Percentiles rank a stretch among this genome's conserved stretches.
Evolutionary conservation across 164 flowering plant genomes (phyloP).

Genomic region (Echeveria elegans): DNA sequence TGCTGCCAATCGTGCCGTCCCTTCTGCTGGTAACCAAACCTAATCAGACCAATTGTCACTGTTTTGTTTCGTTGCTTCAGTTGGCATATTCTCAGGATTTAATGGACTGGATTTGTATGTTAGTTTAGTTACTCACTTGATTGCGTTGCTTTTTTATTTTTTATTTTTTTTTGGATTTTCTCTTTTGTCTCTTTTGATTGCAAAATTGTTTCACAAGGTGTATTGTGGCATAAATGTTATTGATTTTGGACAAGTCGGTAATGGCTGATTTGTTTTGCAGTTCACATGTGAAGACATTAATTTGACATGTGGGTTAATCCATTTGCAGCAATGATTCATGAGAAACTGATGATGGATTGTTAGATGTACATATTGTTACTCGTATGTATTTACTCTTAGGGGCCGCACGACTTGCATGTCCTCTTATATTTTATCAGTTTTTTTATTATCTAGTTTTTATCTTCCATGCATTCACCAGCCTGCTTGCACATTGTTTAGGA

Average conservation of each 20-base stretch:
- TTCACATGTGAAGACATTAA: neutral
- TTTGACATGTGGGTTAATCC: neutral
- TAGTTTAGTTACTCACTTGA: too few relatives aligned
- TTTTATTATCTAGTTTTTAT: neutral
- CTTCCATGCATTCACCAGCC: neutral
- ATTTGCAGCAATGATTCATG: neutral
- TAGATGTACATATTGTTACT: neutral
- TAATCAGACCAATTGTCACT: neutral
- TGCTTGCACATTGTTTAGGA: conserved; percentile 26
- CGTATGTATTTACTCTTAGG: neutral
- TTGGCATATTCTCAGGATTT: neutral
- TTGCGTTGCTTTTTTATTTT: too few relatives aligned
- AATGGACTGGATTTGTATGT: neutral
- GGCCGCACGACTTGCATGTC: neutral
- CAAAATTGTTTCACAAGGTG: neutral
- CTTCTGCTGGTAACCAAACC: neutral
- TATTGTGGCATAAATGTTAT: neutral
- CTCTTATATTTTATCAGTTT: neutral
- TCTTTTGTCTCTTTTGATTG: neutral
- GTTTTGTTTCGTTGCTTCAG: neutral
- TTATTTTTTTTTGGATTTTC: neutral
- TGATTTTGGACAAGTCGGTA: neutral
- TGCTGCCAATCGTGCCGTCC: conserved; percentile 1
- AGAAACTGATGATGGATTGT: neutral
- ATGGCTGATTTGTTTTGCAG: neutral